Evolutionary conservation across 495 filamentous ascomycete species (phyloP), one percentile per base, ranked within the genome.

Genomic region (Ascodesmis nigricans): DNA sequence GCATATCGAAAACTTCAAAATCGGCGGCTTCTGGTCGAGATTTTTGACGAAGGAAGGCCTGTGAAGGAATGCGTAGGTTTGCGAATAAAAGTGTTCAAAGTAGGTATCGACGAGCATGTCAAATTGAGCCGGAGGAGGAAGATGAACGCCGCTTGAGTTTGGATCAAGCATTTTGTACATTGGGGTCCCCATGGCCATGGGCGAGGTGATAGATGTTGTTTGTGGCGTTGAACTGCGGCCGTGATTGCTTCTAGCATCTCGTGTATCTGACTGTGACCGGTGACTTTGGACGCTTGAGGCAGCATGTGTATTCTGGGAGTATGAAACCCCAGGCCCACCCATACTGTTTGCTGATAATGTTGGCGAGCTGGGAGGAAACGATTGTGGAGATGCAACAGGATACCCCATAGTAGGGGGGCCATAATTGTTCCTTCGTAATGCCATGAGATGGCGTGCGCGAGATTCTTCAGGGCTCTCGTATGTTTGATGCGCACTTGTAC

Each of bases 1-100:
- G 11, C 49, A 52, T 16, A 52, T 35, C 19, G 49, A 52, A 15
- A 52, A 25, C 32, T 52, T 18, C 25, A 52, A 41, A 22, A 52
- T 44, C 9, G 38, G 40, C 1, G 28, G 38, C 19, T 52, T 44
- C n/a, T 24, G 40, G 5, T 35, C 20, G 11, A 52, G 27, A 10
- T 31, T 35, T 15, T 41, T 31, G n/a, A 38, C 38, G 38, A 52
- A 52, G 19, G 44, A 42, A 17, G 29, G 16, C 10, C 36, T 30
- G 33, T 52, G 49, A 14, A 52, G 38, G 29, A 52, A 52, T n/a
- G 49, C 47, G 33, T 52, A 52, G 5, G 48, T 51, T 36, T 52
- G 49, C 14, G 49, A 52, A 39, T 52, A 52, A 24, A 52, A 36
- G 38, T 47, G 34, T 25, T 31, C 43, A 28, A 52, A 52, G 36